Percentiles rank a stretch among this genome's conserved stretches.
These are phyloP conservation scores for Schizophyllum amplum DNA, from an alignment of 1,284 basidiomycete genomes.

Conservation along the genomic window DNA sequence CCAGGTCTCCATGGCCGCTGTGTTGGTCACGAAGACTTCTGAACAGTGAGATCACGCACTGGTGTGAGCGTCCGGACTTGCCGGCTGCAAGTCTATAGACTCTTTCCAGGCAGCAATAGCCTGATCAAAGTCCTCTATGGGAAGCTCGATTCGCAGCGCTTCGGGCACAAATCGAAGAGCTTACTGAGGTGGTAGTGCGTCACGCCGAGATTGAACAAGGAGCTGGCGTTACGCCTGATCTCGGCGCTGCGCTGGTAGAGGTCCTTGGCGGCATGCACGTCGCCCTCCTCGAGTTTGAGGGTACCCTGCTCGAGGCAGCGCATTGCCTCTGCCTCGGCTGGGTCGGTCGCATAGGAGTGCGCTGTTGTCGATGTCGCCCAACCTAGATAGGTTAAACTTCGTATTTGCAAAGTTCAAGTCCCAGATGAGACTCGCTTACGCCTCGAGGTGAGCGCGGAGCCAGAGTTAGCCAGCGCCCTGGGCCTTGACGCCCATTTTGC, in stretches of 20 bases:
- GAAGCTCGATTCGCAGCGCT: constrained; percentile 10
- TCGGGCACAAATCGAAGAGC: constrained; percentile 21
- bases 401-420: too few relatives aligned
- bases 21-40: constrained; percentile 4
- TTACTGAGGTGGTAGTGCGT: constrained; percentile 83
- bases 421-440: too few relatives aligned
- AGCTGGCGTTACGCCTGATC: constrained; percentile 76
- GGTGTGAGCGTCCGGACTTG: constrained; percentile 87
- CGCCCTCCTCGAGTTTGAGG: constrained; percentile 82
- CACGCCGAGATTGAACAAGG: constrained; percentile 84
- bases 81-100: constrained; percentile 75
- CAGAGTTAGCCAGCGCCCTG: too few relatives aligned
- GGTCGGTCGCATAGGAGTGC: constrained; percentile 76
- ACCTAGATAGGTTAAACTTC: constrained; percentile 32
- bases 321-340: constrained; percentile 76
- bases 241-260: constrained; percentile 77
- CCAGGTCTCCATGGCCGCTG: constrained; percentile 55
- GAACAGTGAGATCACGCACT: constrained; percentile 45
- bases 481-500: too few relatives aligned
- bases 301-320: constrained; percentile 84
- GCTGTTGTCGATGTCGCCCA: constrained; percentile 80
- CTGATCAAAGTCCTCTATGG: constrained; percentile 74
- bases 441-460: too few relatives aligned
- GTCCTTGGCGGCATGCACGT: constrained; percentile 72
- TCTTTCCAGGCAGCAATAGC: constrained; percentile 86